phyloP scores from a whole-genome alignment of 2,329 filamentous ascomycete species.

The Leptographium procerum region DNA sequence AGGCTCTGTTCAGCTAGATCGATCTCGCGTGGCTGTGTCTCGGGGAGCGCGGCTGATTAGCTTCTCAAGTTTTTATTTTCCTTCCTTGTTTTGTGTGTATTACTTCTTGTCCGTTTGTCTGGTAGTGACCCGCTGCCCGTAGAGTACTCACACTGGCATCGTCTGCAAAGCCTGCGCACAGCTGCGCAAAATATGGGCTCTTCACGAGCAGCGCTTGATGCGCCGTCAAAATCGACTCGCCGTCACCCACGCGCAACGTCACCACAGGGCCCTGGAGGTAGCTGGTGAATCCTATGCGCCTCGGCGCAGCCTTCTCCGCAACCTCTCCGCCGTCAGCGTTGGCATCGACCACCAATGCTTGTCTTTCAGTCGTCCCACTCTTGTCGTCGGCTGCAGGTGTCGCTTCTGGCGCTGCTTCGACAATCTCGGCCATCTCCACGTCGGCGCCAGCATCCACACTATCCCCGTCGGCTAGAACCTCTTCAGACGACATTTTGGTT shows the following conservation, averaged over 20 bases:
- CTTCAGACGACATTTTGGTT: background rate
- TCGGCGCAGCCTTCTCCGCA: background rate
- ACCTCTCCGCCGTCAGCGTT: background rate
- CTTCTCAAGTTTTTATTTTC: background rate
- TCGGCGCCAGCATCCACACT: background rate
- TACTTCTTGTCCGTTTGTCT: background rate
- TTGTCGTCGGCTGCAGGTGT: background rate
- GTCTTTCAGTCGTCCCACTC: background rate
- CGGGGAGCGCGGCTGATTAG: background rate
- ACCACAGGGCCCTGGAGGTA: constrained; percentile 61
- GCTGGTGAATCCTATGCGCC: constrained; percentile 35
- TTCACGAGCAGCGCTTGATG: constrained; percentile 66
- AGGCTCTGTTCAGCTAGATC: constrained; percentile 56
- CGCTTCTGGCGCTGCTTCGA: background rate
- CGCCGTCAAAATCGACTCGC: constrained; percentile 53
- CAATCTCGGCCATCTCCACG: background rate
- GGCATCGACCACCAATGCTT: background rate
- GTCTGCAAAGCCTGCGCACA: constrained; percentile 49
- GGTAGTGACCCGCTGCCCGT: no score
- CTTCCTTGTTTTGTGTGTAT: background rate
- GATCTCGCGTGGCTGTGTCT: constrained; percentile 55
- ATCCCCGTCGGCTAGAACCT: background rate
- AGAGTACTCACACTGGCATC: constrained; percentile 39
- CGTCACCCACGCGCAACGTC: constrained; percentile 51
- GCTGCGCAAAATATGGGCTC: constrained; percentile 63